Evolutionary conservation across 176 grass and related monocot species (phyloP).

Genomic region (Paspalum vaginatum): DNA sequence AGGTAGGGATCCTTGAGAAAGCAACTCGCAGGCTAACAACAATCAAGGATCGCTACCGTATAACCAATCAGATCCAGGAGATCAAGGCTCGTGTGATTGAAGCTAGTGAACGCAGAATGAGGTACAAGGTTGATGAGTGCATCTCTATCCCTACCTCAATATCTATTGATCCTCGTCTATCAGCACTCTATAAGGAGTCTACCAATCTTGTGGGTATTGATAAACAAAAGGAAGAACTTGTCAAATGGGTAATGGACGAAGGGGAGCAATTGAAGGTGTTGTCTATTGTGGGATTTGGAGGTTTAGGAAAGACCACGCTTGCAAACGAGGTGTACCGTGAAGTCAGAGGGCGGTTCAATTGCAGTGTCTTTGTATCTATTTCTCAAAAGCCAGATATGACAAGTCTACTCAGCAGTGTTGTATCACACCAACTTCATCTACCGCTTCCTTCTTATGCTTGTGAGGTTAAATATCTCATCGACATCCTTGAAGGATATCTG

Average conservation of each 20-base stretch:
- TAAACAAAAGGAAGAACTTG: background rate
- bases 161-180: background rate
- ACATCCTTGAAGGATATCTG: background rate
- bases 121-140: background rate
- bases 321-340: slow-evolving; percentile 7
- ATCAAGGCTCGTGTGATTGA: background rate
- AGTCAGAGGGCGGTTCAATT: background rate
- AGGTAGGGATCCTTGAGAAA: background rate
- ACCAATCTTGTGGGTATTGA: background rate
- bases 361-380: background rate
- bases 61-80: background rate
- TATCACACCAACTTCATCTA: background rate
- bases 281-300: background rate
- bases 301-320: slow-evolving; percentile 13
- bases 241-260: background rate
- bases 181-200: background rate
- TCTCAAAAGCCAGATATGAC: background rate
- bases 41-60: background rate
- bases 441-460: background rate
- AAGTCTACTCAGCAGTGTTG: background rate
- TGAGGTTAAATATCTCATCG: background rate
- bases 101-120: background rate
- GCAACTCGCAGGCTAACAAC: background rate
- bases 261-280: background rate
- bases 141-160: background rate